Evolutionary conservation across 768 basidiomycete genomes (phyloP), one percentile per base, ranked within the genome.

Genomic region (Plicaturopsis crispa): DNA sequence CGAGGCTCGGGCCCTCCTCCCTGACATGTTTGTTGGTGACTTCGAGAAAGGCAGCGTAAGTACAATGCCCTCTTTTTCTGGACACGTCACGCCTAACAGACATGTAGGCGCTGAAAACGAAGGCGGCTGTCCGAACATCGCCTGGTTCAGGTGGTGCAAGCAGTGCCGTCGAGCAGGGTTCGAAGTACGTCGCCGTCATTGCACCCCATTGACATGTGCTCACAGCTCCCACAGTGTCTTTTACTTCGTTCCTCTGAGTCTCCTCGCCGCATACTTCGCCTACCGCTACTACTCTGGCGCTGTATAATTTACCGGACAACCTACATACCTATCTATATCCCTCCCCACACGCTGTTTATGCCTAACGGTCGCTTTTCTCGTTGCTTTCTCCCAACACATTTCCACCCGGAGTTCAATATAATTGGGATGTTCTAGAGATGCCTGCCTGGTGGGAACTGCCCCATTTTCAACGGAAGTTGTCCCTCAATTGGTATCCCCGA

Each of bases 1-100:
- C 50, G 96, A 99, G 65, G 96, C 96, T 18, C 81, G 96, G 37
- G 83, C 71, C 10, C 73, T 93, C 42, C 72, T 98, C 37, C 76
- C 75, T 13, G 80, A 61, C 47, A 77, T 96, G 73, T 64, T 78
- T 30, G 69, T 96, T 36, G 93, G 93, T 38, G 76, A 85, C 1
- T 88, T 93, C 48, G 84, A 87, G 55, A 68, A 81, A 50, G 69
- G 65, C 49, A 70, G 69, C 34, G 84, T 85, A 56, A 59, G 77
- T 66, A 23, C 7, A 24, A 16, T 41, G n/a, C 12, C 22, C 30
- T 24, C 20, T 32, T 33, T 43, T 31, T 31, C 18, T 41, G 14
- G 24, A 31, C 35, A 35, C 19, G 40, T 45, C 38, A 30, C 31
- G 24, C 35, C 43, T 33, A 23, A 42, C 33, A 31, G 28, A 35